phyloP scores from a whole-genome alignment of 768 basidiomycete species.

The Tylopilus sp. region DNA sequence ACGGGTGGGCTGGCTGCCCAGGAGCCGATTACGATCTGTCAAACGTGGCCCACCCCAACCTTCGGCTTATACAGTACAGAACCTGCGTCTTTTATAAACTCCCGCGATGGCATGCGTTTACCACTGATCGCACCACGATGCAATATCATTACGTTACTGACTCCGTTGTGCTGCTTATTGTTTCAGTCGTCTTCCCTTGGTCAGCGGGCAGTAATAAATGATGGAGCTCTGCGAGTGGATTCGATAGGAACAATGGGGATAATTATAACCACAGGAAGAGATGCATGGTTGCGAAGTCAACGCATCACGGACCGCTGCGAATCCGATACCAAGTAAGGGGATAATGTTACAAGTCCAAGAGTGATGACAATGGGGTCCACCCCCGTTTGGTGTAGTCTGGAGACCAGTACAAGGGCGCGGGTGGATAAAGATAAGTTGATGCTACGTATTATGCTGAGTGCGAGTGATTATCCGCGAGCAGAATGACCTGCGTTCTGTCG shows the following conservation, averaged over 20 bases:
- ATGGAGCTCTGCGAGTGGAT: not conserved
- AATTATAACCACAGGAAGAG: conserved; percentile 11
- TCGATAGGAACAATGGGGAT: conserved; percentile 12
- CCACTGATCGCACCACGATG: not conserved
- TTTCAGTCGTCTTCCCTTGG: not conserved
- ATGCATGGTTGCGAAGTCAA: conserved; percentile 6
- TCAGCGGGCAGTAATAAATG: conserved; percentile 6
- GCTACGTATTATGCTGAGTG: conserved; percentile 30
- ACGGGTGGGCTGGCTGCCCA: conserved; percentile 25
- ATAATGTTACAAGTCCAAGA: conserved; percentile 29
- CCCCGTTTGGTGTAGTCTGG: conserved; percentile 7
- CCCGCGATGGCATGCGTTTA: not conserved
- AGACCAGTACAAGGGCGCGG: conserved; percentile 8
- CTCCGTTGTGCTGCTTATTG: conserved; percentile 6
- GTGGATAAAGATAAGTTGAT: conserved; percentile 24
- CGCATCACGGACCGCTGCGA: conserved; percentile 10
- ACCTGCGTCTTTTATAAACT: conserved; percentile 19
- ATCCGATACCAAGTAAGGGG: conserved; percentile 18
- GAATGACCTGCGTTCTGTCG: conserved; percentile 28
- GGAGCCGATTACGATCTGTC: conserved; percentile 15
- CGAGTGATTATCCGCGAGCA: conserved; percentile 26
- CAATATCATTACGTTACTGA: conserved; percentile 9
- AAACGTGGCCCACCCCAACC: conserved; percentile 9
- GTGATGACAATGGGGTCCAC: conserved; percentile 11
- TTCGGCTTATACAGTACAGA: conserved; percentile 18